phyloP scores from a whole-genome alignment of 176 grass and related monocot species.

The Zoysia japonica region DNA sequence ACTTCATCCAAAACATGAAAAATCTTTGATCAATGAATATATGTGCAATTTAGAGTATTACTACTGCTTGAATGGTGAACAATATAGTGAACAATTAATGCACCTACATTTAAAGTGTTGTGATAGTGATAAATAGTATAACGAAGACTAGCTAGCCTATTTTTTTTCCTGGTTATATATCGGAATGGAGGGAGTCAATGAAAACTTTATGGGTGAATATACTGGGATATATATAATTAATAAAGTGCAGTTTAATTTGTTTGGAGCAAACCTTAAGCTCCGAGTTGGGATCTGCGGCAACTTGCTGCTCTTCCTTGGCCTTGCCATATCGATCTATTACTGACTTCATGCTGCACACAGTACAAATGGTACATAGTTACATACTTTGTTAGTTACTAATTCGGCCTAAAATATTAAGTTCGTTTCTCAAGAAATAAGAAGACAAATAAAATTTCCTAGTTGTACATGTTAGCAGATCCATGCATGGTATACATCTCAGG shows the following conservation, averaged over 20 bases:
- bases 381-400: not conserved
- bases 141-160: too few species aligned
- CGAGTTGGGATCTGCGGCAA: conserved; percentile 40
- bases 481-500: not conserved
- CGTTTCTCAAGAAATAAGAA: not conserved
- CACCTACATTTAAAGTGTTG: not conserved
- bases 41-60: not conserved
- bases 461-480: conserved; percentile 22
- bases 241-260: not conserved
- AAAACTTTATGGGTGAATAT: not conserved
- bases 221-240: not conserved
- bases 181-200: too few species aligned
- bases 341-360: conserved; percentile 62
- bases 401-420: not conserved
- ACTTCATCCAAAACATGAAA: not conserved
- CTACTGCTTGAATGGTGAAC: not conserved
- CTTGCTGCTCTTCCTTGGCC: conserved; percentile 56
- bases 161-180: too few species aligned
- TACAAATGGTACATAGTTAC: conserved; percentile 7
- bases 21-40: not conserved
- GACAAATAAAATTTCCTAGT: not conserved
- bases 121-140: too few species aligned
- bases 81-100: not conserved
- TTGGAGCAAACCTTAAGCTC: conserved; percentile 57
- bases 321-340: conserved; percentile 62